Conservation (phyloP, 2,329 filamentous ascomycete genomes). For the Cephalotrichum gorgonifer region DNA sequence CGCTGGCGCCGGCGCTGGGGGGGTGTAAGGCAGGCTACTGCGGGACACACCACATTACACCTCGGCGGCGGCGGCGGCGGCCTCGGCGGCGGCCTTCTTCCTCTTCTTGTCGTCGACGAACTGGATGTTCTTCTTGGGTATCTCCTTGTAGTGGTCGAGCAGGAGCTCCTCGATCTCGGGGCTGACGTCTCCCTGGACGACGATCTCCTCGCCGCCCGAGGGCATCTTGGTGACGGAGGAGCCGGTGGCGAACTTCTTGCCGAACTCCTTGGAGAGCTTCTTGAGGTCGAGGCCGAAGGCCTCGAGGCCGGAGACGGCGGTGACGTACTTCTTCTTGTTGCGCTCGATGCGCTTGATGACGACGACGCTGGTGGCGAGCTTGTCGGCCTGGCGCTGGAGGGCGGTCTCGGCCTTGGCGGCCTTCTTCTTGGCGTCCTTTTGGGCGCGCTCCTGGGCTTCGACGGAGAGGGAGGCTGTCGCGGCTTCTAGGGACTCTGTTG, state of each 20-base stretch:
- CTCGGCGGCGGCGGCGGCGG: neutral
- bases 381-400: conserved; percentile 73
- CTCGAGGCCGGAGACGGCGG: conserved; percentile 82
- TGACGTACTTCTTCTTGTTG: conserved; percentile 96
- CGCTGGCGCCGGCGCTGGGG: too few relatives aligned
- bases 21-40: neutral
- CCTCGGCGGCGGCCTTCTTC: conserved; percentile 28
- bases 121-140: conserved; percentile 93
- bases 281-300: conserved; percentile 87
- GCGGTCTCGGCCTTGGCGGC: conserved; percentile 84
- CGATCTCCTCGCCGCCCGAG: conserved; percentile 86
- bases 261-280: conserved; percentile 95
- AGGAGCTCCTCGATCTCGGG: conserved; percentile 91
- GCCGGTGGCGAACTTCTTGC: conserved; percentile 97
- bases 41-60: neutral
- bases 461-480: conserved; percentile 79
- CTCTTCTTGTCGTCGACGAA: conserved; percentile 95
- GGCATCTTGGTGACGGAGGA: conserved; percentile 83
- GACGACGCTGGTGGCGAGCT: conserved; percentile 71
- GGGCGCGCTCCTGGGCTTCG: conserved; percentile 86
- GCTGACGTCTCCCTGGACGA: conserved; percentile 93
- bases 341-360: conserved; percentile 95
- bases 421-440: conserved; percentile 95
- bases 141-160: conserved; percentile 75
- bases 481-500: conserved; percentile 65